Evolutionary conservation across 352 stramenopile genomes (phyloP).

Genomic region (Pythium periplocum): DNA sequence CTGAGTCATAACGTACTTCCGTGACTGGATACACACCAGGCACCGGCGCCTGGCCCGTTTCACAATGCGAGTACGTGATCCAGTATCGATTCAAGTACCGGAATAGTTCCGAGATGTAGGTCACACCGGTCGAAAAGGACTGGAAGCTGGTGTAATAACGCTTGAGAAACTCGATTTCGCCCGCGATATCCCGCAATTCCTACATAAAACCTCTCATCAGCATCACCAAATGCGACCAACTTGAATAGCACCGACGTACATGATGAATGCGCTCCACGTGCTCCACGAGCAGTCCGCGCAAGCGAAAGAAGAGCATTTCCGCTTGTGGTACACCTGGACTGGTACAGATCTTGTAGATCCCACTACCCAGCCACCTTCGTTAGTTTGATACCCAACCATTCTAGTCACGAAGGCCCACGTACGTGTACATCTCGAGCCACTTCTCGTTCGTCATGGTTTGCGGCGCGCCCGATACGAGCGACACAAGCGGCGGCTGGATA

Average conservation of each 20-base stretch:
- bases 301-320: slow-evolving; percentile 78
- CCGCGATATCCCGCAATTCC: slow-evolving; percentile 50
- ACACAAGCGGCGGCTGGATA: slow-evolving; percentile 74
- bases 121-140: slow-evolving; percentile 64
- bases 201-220: slow-evolving; percentile 6
- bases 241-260: too few species aligned
- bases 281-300: slow-evolving; percentile 59
- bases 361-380: slow-evolving; percentile 20
- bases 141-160: slow-evolving; percentile 68
- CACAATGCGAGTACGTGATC: slow-evolving; percentile 84
- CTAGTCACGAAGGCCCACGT: slow-evolving; percentile 18
- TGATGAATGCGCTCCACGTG: slow-evolving; percentile 50
- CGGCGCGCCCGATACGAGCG: slow-evolving; percentile 60
- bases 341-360: slow-evolving; percentile 88
- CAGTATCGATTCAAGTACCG: slow-evolving; percentile 85
- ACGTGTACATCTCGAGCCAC: slow-evolving; percentile 87
- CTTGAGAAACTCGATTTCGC: slow-evolving; percentile 61
- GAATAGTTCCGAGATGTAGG: slow-evolving; percentile 82
- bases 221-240: not conserved
- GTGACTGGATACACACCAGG: slow-evolving; percentile 78
- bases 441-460: slow-evolving; percentile 75
- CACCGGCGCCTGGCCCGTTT: slow-evolving; percentile 77
- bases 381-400: not conserved
- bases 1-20: slow-evolving; percentile 34
- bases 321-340: slow-evolving; percentile 74